A percentile compares a stretch with the other conserved stretches of the same genome.
Conservation (phyloP, 306 rosid species). For the Canavalia ensiformis region DNA sequence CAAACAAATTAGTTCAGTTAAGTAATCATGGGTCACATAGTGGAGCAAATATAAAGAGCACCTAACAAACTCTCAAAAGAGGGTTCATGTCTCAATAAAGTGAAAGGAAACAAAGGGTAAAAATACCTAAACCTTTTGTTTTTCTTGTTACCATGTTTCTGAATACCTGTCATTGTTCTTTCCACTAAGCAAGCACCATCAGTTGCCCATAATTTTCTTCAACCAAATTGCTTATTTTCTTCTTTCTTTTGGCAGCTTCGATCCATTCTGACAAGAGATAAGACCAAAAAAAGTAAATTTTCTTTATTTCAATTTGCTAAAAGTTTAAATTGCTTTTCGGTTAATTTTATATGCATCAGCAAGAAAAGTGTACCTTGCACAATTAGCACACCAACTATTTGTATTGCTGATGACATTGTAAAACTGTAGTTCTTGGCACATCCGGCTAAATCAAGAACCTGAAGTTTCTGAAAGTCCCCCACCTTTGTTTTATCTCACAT, state of each 20-base stretch:
- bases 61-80: conserved; percentile 34
- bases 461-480: conserved; percentile 29
- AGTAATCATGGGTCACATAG: conserved; percentile 34
- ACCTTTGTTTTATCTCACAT: conserved; percentile 20
- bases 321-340: conserved; percentile 26
- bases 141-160: conserved; percentile 7
- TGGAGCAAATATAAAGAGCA: conserved; percentile 43
- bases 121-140: conserved; percentile 23
- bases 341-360: conserved; percentile 4
- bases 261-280: conserved; percentile 39
- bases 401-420: conserved; percentile 14
- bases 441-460: conserved; percentile 26
- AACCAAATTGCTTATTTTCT: conserved; percentile 4
- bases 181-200: conserved; percentile 49
- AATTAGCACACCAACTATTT: conserved; percentile 24
- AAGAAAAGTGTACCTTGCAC: conserved; percentile 39
- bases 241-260: conserved; percentile 31
- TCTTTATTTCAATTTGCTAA: background rate
- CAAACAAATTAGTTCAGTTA: conserved; percentile 36
- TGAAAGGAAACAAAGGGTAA: conserved; percentile 36
- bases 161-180: conserved; percentile 38
- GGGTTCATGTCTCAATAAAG: conserved; percentile 39
- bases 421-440: conserved; percentile 26
- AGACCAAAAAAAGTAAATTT: conserved; percentile 9
- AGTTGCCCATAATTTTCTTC: conserved; percentile 31